Evolutionary conservation across 352 stramenopile species (phyloP), one percentile per base, ranked within the genome.

Genomic region (Globisporangium barbulae): DNA sequence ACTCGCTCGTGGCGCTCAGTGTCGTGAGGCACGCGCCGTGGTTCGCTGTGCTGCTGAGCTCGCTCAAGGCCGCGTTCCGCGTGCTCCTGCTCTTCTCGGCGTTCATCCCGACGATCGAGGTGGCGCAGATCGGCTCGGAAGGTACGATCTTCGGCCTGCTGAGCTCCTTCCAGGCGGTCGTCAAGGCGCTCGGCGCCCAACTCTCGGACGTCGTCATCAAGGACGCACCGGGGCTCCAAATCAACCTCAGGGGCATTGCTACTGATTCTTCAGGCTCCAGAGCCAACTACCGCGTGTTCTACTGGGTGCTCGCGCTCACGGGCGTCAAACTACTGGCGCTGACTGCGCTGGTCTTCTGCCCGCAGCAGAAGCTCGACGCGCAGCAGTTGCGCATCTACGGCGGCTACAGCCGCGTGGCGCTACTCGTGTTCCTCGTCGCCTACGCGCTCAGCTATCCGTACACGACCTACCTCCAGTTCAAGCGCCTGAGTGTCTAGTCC

Each of bases 331-430:
- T 81, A 22, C 49, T 78, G 13, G 62, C 63, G 4, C 12, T 78
- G 5, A 9, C 63, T 0, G 68, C 68, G 19, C 59, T 81, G 19
- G 70, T 33, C 52, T 74, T 61, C 37, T 44, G 79, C 41, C 76
- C 76, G 8, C 64, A 62, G 5, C 74, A 85, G 53, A 82, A 81
- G 59, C 72, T 79, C 0, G 72, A 80, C 47, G 74, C 74, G 4
- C 76, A 85, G 67, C 76, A 82, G 63, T 61, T 75, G 5, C 76
- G 76, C 21, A 59, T 79, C 19, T 78, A 81, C 59, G 76, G 74
- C n/a, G 74, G 74, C n/a, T 83, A 78, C 76, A 83, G 63, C 45
- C 53, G 49, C 12, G 35, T 61, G 25, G 57, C 72, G 3, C 59
- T 73, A 5, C 22, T 65, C 13, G 52, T 67, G 25, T 67, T 83